Base-by-base conservation (phyloP, 2,329 filamentous ascomycete species). In the Aspergillus jensenii region DNA sequence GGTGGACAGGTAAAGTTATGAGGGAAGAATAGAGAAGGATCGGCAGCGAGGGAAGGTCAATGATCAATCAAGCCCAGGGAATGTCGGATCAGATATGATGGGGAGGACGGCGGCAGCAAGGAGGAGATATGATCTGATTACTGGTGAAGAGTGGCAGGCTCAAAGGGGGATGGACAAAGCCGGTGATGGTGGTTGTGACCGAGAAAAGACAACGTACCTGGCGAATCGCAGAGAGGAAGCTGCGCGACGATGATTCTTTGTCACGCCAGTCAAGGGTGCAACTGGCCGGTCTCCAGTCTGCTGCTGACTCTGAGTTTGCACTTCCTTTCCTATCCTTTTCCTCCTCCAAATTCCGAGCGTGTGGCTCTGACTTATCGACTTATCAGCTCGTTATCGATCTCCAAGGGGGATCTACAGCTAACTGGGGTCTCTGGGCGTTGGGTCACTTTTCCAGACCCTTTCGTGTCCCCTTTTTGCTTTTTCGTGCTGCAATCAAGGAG, bases 61-160 rank as follows among this genome's bases (percentile, higher is more conserved):
- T 58, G 56, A 64, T 62, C 62, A 62, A 60, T 58, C 56, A 55
- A 55, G 23, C 41, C 39, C 47, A 58, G 49, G 43, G 56, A 60
- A 45, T 44, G 56, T 64, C 62, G 61, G 63, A 65, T 65, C 62
- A 65, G 63, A 65, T 65, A 65, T 62, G 62, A 63, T 62, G 57
- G 17, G n/a, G 25, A 21, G 4, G 50, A 62, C 45, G 51, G 45
- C 43, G 52, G 48, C 46, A 58, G 44, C 41, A 54, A 48, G 43
- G 48, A 54, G 50, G 44, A 55, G 54, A 54, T 51, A 52, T 54
- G 59, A 54, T 40, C 46, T 53, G 59, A 52, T 25, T 39, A 52
- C 17, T 39, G 35, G 35, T n/a, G 12, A 37, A 37, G 35, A 31
- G 27, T 31, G 27, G 27, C 27, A 31, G 27, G 27, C 27, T 31